Evolutionary conservation across 768 basidiomycete genomes (phyloP).

Genomic region (Mycena olivaceomarginata): DNA sequence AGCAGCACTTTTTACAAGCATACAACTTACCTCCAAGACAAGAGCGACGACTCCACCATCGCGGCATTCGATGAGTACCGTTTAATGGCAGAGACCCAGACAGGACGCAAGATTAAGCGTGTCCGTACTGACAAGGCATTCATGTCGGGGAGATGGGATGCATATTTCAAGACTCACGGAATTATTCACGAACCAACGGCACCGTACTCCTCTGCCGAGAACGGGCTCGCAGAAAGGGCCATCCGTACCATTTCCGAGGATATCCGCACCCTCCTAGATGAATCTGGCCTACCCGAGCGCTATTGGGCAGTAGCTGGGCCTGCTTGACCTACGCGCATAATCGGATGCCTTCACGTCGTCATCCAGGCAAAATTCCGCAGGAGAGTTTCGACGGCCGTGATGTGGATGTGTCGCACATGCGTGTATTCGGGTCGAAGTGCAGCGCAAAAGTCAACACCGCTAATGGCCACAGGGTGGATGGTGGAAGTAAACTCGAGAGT

Average conservation of each 20-base stretch:
- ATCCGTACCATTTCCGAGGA: constrained; percentile 5
- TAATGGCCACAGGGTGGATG: background rate
- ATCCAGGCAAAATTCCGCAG: background rate
- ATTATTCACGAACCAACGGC: too few relatives aligned
- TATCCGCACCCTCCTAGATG: constrained; percentile 11
- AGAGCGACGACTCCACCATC: too few relatives aligned
- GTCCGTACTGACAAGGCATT: too few relatives aligned
- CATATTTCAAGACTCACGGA: too few relatives aligned
- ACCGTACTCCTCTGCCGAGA: too few relatives aligned
- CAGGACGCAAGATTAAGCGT: too few relatives aligned
- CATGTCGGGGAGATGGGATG: too few relatives aligned
- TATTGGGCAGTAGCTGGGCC: constrained; percentile 26
- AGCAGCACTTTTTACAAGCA: too few relatives aligned
- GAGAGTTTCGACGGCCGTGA: background rate
- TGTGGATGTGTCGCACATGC: background rate
- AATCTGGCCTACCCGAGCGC: constrained; percentile 1
- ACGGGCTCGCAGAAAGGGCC: too few relatives aligned
- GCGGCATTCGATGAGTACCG: too few relatives aligned
- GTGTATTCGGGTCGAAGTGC: constrained; percentile 14
- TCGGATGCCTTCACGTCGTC: constrained; percentile 13
- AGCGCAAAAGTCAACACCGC: background rate
- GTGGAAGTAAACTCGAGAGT: constrained; percentile 5
- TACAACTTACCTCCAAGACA: too few relatives aligned
- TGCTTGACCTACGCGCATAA: background rate
- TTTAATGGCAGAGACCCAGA: too few relatives aligned